Conservation (phyloP, 208 protist genomes). For the Trypanosoma conorhini region DNA sequence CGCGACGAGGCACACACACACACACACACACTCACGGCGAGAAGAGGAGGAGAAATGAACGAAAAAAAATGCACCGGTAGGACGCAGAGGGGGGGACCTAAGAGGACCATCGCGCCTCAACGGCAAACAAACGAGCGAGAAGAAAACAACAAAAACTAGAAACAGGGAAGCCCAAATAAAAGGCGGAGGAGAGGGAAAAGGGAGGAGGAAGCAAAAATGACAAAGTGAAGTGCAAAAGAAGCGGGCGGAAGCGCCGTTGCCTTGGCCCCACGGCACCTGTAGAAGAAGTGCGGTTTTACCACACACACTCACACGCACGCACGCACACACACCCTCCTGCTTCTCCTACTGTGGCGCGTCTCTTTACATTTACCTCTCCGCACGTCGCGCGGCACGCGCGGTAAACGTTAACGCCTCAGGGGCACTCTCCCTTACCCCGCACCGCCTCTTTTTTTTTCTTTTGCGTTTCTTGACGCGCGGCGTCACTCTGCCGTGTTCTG, state of each 20-base stretch:
- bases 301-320: too few relatives aligned
- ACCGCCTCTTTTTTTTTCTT: too few relatives aligned
- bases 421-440: background rate
- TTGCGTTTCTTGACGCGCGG: too few relatives aligned
- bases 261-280: too few relatives aligned
- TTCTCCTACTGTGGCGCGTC: background rate
- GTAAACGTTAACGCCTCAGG: background rate
- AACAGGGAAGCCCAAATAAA: slow-evolving; percentile 2
- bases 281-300: too few relatives aligned
- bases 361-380: background rate
- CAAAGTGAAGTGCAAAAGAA: background rate
- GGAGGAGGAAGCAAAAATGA: background rate
- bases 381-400: background rate
- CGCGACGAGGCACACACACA: background rate
- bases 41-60: background rate
- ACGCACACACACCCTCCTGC: too few relatives aligned
- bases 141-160: slow-evolving; percentile 19
- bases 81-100: background rate
- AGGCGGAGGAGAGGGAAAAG: background rate
- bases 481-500: slow-evolving; percentile 1
- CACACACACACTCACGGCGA: background rate
- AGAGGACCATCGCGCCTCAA: background rate
- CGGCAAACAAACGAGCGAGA: slow-evolving; percentile 14
- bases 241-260: too few relatives aligned
- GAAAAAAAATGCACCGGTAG: background rate